Percentiles rank a stretch among this genome's conserved stretches.
These are phyloP conservation scores for Aspergillus melleus DNA, from an alignment of 2,329 filamentous ascomycete genomes.

Conservation along the genomic window DNA sequence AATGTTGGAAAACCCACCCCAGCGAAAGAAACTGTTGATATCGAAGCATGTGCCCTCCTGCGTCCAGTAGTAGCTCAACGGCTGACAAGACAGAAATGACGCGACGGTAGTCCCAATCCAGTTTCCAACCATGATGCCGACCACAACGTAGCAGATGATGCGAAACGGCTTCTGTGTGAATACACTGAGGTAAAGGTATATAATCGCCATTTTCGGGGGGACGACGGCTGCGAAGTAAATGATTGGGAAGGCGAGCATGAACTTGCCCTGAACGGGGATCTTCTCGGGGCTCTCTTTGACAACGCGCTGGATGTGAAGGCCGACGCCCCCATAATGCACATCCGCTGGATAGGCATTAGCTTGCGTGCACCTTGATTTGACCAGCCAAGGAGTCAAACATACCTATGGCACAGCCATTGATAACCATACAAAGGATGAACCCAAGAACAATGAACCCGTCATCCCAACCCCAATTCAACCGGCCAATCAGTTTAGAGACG, in stretches of 20 bases:
- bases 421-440: neutral
- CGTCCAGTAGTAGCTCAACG: conserved; percentile 7
- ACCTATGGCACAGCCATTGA: neutral
- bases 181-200: conserved; percentile 6
- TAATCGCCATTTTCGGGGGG: conserved; percentile 3
- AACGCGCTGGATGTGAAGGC: conserved; percentile 2
- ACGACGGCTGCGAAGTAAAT: conserved; percentile 1
- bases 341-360: neutral
- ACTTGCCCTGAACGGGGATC: neutral
- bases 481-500: conserved; percentile 1
- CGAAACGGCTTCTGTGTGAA: conserved; percentile 2
- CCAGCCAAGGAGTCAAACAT: neutral
- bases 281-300: neutral
- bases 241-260: conserved; percentile 1
- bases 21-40: conserved; percentile 28
- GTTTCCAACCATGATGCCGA: neutral
- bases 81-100: neutral
- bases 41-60: conserved; percentile 23
- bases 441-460: conserved; percentile 4
- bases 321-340: conserved; percentile 3
- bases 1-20: conserved; percentile 39
- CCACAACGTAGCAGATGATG: conserved; percentile 3
- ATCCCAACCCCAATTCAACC: conserved; percentile 2
- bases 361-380: neutral
- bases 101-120: conserved; percentile 3